Evolutionary conservation across 331 rosid genomes (phyloP).

Genomic region (Saraca asoca): DNA sequence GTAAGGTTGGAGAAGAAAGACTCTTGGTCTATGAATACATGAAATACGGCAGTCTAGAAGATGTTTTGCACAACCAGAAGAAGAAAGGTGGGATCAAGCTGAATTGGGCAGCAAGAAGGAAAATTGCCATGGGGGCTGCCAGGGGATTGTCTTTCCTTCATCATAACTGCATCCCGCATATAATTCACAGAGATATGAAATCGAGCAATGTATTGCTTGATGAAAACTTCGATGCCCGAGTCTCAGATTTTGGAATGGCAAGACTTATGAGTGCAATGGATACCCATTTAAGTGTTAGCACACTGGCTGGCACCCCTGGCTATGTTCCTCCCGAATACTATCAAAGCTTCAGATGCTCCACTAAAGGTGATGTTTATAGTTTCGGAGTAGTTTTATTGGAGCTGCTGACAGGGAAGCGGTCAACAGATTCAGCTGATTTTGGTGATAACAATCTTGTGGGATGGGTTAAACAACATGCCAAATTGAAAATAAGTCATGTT

Average conservation of each 20-base stretch:
- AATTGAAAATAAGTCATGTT: slow-evolving; percentile 50
- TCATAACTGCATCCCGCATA: slow-evolving; percentile 64
- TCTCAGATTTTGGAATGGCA: slow-evolving; percentile 72
- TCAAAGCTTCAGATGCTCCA: slow-evolving; percentile 63
- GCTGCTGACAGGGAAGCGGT: slow-evolving; percentile 60
- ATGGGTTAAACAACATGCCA: slow-evolving; percentile 69
- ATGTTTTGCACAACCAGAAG: slow-evolving; percentile 56
- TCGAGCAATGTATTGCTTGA: slow-evolving; percentile 65
- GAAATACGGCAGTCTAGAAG: slow-evolving; percentile 64
- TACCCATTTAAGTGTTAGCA: slow-evolving; percentile 72
- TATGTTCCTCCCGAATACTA: slow-evolving; percentile 72
- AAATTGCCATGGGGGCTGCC: slow-evolving; percentile 64
- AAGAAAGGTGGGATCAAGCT: slow-evolving; percentile 54
- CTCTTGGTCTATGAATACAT: slow-evolving; percentile 65
- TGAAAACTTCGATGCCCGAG: slow-evolving; percentile 60
- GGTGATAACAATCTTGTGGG: slow-evolving; percentile 74
- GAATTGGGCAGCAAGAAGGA: slow-evolving; percentile 61
- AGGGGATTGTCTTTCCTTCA: slow-evolving; percentile 66
- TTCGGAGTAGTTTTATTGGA: slow-evolving; percentile 65
- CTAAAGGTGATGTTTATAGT: slow-evolving; percentile 65
- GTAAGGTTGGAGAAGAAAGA: slow-evolving; percentile 65
- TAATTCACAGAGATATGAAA: slow-evolving; percentile 70
- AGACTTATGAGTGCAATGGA: slow-evolving; percentile 69
- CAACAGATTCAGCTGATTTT: slow-evolving; percentile 62
- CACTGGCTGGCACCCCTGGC: slow-evolving; percentile 69